phyloP scores from a whole-genome alignment of 2,329 filamentous ascomycete species.

The Ceratocystis alfenasii region DNA sequence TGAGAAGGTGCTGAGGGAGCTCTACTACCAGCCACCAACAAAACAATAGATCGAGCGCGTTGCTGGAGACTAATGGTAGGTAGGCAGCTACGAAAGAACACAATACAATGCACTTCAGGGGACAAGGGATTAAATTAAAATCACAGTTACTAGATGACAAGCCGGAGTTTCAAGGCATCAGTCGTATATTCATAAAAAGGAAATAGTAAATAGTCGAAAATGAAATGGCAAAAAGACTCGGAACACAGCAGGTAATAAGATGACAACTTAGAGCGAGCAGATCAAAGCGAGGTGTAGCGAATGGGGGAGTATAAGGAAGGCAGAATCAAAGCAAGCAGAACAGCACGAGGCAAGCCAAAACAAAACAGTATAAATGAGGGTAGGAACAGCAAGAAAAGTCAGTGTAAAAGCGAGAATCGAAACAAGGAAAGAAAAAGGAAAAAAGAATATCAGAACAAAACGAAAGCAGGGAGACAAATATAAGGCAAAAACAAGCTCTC shows the following conservation, averaged over 20 bases:
- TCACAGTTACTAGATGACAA: background rate
- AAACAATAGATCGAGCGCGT: no score
- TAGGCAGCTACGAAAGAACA: no score
- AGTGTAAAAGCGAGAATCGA: background rate
- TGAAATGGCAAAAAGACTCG: background rate
- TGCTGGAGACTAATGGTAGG: no score
- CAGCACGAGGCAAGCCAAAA: background rate
- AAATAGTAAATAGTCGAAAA: background rate
- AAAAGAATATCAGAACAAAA: background rate
- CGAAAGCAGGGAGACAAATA: background rate
- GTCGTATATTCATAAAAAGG: constrained; percentile 21
- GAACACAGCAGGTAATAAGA: constrained; percentile 11
- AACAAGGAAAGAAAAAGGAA: background rate
- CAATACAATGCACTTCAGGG: no score
- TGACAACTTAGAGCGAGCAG: constrained; percentile 13
- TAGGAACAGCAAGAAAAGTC: background rate
- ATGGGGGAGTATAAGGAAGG: constrained; percentile 7
- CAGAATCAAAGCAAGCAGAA: constrained; percentile 2
- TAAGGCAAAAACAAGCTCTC: constrained; percentile 14
- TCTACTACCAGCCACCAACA: no score
- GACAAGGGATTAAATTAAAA: no score
- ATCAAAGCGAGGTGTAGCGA: constrained; percentile 1
- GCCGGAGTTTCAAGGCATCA: constrained; percentile 8
- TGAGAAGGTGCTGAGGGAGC: no score
- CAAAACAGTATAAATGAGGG: constrained; percentile 4